These are phyloP conservation scores for Wickerhamomyces bisporus DNA, from an alignment of 805 yeast genomes.

Conservation along the genomic window DNA sequence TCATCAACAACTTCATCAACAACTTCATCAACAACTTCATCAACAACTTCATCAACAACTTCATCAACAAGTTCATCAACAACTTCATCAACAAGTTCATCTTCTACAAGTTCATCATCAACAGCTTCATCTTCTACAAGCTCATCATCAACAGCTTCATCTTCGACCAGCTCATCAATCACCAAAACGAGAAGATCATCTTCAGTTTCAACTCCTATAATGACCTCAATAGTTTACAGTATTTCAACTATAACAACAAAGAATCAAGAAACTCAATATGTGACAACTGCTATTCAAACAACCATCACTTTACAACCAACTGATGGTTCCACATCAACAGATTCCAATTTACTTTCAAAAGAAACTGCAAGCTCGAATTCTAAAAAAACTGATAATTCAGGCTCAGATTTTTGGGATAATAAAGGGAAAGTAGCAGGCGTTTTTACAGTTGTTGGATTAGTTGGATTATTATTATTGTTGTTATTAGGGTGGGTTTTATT, in stretches of 20 bases:
- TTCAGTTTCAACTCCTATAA: background rate
- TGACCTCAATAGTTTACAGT: slow-evolving; percentile 5
- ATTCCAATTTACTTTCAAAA: slow-evolving; percentile 11
- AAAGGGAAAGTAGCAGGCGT: slow-evolving; percentile 84
- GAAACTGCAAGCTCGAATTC: slow-evolving; percentile 1
- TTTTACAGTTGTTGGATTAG: slow-evolving; percentile 73
- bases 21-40: slow-evolving; percentile 6
- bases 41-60: slow-evolving; percentile 5
- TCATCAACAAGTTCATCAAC: slow-evolving; percentile 5
- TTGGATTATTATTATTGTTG: slow-evolving; percentile 39
- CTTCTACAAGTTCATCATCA: slow-evolving; percentile 6
- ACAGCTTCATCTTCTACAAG: slow-evolving; percentile 6
- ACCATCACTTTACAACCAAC: slow-evolving; percentile 12
- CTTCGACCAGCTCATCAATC: slow-evolving; percentile 5
- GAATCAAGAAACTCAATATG: slow-evolving; percentile 5
- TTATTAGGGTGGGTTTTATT: slow-evolving; percentile 38
- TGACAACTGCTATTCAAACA: slow-evolving; percentile 7
- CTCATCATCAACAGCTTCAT: slow-evolving; percentile 1
- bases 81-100: slow-evolving; percentile 6
- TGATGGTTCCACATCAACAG: slow-evolving; percentile 15
- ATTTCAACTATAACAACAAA: slow-evolving; percentile 6
- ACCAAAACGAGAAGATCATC: slow-evolving; percentile 6
- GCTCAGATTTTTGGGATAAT: slow-evolving; percentile 46
- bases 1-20: slow-evolving; percentile 5
- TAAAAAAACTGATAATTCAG: slow-evolving; percentile 21